phyloP scores from a whole-genome alignment of 2,329 filamentous ascomycete species.

The Pyricularia sp. region DNA sequence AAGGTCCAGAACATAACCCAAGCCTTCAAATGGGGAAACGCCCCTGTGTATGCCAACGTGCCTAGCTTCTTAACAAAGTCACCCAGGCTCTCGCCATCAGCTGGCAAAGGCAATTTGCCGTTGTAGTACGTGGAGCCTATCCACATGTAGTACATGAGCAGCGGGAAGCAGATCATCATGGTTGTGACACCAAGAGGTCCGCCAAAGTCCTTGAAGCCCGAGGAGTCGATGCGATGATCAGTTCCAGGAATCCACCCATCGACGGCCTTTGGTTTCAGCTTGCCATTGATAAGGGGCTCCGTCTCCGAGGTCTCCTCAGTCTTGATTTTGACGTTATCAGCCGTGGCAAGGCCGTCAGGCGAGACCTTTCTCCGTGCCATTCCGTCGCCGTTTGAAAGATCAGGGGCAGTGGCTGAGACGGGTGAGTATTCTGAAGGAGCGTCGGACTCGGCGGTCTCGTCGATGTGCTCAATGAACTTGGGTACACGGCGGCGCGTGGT shows the following conservation, averaged over 20 bases:
- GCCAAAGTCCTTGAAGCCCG: constrained; percentile 71
- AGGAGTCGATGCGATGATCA: constrained; percentile 55
- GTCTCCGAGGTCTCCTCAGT: constrained; percentile 17
- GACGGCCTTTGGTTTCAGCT: constrained; percentile 20
- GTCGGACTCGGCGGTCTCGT: constrained; percentile 35
- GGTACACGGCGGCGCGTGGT: constrained; percentile 29
- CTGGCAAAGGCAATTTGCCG: constrained; percentile 65
- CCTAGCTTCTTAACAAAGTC: constrained; percentile 67
- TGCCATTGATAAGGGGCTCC: constrained; percentile 20
- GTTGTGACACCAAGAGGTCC: constrained; percentile 68
- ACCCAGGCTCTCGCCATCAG: constrained; percentile 52
- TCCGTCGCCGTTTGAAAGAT: constrained; percentile 15
- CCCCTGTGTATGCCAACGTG: constrained; percentile 68
- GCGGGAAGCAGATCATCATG: constrained; percentile 91
- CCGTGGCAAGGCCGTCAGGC: background rate
- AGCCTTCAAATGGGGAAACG: constrained; percentile 71
- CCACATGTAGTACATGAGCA: constrained; percentile 99
- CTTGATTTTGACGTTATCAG: constrained; percentile 8
- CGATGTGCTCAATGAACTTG: constrained; percentile 41
- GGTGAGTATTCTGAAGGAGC: constrained; percentile 14
- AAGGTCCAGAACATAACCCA: constrained; percentile 96
- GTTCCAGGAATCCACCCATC: constrained; percentile 52
- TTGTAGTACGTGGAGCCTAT: constrained; percentile 88
- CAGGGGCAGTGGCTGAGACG: constrained; percentile 17
- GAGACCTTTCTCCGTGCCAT: constrained; percentile 7